Evolutionary conservation across 2,329 filamentous ascomycete genomes (phyloP), one percentile per base, ranked within the genome.

Genomic region (Fusarium tuaranense): DNA sequence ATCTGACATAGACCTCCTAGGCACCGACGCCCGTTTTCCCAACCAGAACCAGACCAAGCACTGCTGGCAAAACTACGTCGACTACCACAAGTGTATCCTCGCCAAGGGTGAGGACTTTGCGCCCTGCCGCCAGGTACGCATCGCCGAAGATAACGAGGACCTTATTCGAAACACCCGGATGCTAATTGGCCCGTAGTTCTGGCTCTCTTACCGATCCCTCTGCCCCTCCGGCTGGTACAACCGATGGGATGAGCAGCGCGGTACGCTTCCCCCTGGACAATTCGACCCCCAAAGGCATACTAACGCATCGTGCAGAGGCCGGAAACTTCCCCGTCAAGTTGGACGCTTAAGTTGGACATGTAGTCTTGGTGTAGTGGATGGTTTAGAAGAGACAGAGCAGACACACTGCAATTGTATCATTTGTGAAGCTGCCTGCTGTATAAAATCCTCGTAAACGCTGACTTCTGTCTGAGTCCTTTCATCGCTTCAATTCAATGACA

Each of bases 11-110:
- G 12, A 51, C 65, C 65, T 68, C 63, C 59, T 73, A 98, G 97
- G 97, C 90, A 97, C 97, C 89, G 97, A 99, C 86, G 97, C 97
- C 87, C 96, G 97, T 86, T 99, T 98, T 89, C 97, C 97, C 83
- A 98, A 99, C 90, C 89, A 92, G 90, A 99, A 99, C 90, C 94
- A 97, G 89, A 93, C 95, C 88, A 98, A 98, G 93, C 95, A 99
- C 92, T 99, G 97, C 94, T 99, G 97, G 97, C 97, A 99, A 87
- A 99, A 99, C 92, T 99, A 99, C 88, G 97, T 99, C 89, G 97
- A 99, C 87, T 98, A 99, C 91, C 94, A 99, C 92, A 99, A 99
- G 92, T 99, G 97, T 90, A 95, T 98, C 87, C 89, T 93, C 84
- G 96, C 95, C 87, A 98, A 98, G 92, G 96, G 96, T 87, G 96